Evolutionary conservation across 495 filamentous ascomycete genomes (phyloP).

Genomic region (Penicillium bialowiezense): DNA sequence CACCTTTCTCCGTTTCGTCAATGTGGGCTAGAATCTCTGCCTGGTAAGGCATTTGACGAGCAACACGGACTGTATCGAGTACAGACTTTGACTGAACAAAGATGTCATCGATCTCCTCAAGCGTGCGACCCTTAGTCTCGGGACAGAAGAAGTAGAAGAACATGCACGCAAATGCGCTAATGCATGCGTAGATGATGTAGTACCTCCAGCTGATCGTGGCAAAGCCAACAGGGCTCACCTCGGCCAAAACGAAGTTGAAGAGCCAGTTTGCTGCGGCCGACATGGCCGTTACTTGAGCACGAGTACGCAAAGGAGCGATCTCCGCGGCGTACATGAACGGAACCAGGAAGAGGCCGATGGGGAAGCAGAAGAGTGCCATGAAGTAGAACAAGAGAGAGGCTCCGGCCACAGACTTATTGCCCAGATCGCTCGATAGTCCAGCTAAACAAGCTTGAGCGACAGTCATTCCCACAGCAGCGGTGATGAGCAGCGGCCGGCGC

Average conservation of each 20-base stretch:
- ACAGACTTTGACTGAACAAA: slow-evolving; percentile 48
- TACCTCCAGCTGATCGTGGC: slow-evolving; percentile 58
- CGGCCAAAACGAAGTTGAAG: slow-evolving; percentile 46
- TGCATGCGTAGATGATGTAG: slow-evolving; percentile 65
- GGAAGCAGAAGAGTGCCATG: slow-evolving; percentile 63
- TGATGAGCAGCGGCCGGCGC: slow-evolving; percentile 54
- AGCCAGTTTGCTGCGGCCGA: slow-evolving; percentile 38
- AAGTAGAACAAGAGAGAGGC: slow-evolving; percentile 54
- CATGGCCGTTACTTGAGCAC: slow-evolving; percentile 61
- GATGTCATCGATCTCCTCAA: slow-evolving; percentile 66
- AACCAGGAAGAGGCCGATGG: slow-evolving; percentile 63
- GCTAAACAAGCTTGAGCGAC: slow-evolving; percentile 59
- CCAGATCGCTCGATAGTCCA: slow-evolving; percentile 28
- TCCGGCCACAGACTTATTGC: slow-evolving; percentile 25
- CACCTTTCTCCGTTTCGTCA: slow-evolving; percentile 14
- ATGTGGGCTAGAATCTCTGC: slow-evolving; percentile 13
- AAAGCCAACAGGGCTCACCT: slow-evolving; percentile 61
- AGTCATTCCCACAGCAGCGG: slow-evolving; percentile 59
- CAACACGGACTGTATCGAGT: slow-evolving; percentile 22
- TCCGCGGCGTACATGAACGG: slow-evolving; percentile 63
- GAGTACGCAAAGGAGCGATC: slow-evolving; percentile 59
- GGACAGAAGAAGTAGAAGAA: slow-evolving; percentile 61
- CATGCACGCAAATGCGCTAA: slow-evolving; percentile 59
- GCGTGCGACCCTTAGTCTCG: slow-evolving; percentile 58
- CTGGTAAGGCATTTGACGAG: slow-evolving; percentile 18